Base-by-base conservation (phyloP, 192 early-diverging fungal genomes). In the Ramicandelaber brevisporus region DNA sequence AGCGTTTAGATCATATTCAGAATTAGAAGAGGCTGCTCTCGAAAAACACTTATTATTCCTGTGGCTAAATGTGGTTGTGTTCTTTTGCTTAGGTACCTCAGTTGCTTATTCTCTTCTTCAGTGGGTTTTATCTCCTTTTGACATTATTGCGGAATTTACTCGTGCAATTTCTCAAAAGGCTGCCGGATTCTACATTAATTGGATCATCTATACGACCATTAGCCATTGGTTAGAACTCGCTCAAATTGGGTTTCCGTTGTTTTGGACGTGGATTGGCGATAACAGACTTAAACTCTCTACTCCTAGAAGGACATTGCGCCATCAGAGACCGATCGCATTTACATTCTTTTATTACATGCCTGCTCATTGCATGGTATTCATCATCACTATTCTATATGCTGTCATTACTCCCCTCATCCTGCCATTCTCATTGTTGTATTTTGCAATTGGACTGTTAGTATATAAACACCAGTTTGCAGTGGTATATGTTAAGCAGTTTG, bases 271-370 rank as follows among this genome's bases (percentile, higher is more conserved):
- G 18, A 20, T 66, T 14, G 36, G 59, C 0, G 31, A 33, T 12
- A 33, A 33, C 20, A 20, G 31, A 5, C 24, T 20, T 20, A 9
- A 23, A 12, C 14, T 33, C 21, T 51, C 47, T 1, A 69, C 66
- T 2, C 66, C 66, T 2, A 50, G 66, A n/a, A 41, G 55, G n/a
- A 44, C 63, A 4, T 44, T 50, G 23, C 42, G 54, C 2, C 36
- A 43, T 0, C 58, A 55, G 0, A 19, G 31, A 2, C 66, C 66
- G 1, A 63, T 59, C 59, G 39, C 46, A 0, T 69, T 69, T 29
- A 62, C 59, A 15, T 69, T 46, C 26, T 66, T 63, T 31, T 69
- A 66, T 28, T 69, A 69, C 14, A 59, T 65, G 15, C 66, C 63
- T 6, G 57, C 53, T 19, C 61, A 63, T 26, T 60, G 68, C 15